These are phyloP conservation scores for Angophora floribunda DNA, from an alignment of 345 rosid species.

Conservation along the genomic window DNA sequence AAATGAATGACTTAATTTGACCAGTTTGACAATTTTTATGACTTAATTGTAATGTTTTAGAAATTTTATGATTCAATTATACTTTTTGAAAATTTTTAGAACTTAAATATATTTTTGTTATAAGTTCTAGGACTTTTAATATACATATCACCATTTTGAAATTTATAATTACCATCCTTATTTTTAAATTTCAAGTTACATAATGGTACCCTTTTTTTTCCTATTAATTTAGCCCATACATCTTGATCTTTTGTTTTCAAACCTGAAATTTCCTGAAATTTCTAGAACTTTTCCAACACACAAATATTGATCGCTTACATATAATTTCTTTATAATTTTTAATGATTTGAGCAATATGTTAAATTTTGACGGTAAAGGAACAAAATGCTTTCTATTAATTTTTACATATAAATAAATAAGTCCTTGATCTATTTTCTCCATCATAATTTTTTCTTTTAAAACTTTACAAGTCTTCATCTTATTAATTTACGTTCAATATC, in stretches of 20 bases:
- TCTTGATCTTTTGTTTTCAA: background rate
- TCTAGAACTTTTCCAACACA: background rate
- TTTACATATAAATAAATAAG: background rate
- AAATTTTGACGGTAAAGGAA: background rate
- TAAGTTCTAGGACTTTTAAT: too few species aligned
- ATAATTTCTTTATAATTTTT: background rate
- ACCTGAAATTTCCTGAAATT: background rate
- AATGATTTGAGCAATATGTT: background rate
- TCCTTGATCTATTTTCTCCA: background rate
- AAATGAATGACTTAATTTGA: too few species aligned
- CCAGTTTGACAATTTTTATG: too few species aligned
- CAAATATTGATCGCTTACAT: background rate
- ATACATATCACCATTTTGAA: too few species aligned
- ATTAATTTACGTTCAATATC: too few species aligned
- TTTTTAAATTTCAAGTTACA: background rate
- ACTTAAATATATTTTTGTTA: too few species aligned
- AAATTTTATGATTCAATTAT: too few species aligned
- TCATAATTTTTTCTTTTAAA: too few species aligned
- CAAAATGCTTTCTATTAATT: background rate
- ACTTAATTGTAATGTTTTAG: too few species aligned
- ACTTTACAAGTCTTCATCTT: background rate
- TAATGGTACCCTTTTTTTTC: background rate
- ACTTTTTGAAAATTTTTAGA: too few species aligned
- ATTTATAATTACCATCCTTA: background rate
- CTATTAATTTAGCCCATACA: background rate